Evolutionary conservation across 164 flowering plant genomes (phyloP), one percentile per base, ranked within the genome.

Genomic region (Stephania yunnanensis): DNA sequence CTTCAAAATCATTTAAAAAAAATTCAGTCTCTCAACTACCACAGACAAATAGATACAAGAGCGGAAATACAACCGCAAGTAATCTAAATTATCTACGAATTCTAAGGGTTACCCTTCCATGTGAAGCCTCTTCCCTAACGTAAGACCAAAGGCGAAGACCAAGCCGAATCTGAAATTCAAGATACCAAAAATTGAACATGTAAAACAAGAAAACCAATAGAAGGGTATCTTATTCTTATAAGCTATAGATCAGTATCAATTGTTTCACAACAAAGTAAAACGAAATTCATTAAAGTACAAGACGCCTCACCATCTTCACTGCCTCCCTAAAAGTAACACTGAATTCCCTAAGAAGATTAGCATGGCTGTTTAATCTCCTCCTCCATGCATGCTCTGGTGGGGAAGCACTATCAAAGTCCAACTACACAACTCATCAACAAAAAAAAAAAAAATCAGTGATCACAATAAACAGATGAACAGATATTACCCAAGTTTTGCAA

Each of bases 361-460:
- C 98, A 87, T 92, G 97, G 86, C 97, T 89, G 81, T 96, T 87
- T 77, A 96, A 81, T 79, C 87, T 89, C 83, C 98, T 86, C 77
- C 99, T 90, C 99, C 98, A 94, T 10, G 99, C 99, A 15, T 94
- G 93, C 76, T 81, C 72, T 20, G 98, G 99, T 52, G 99, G 99
- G 65, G 93, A 89, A 77, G 97, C 97, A 87, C 97, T 89, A 80
- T 96, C 99, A 75, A 77, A 87, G 80, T 94, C 97, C 80, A 95
- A 80, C 98, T 93, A 78, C 78, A 82, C 42, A 55, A 65, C 76
- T 10, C 15, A 80, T 10, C 69, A 7, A 69, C 36, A 10, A 52
- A 61, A 42, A n/a, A 36, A n/a, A n/a, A n/a, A n/a, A n/a, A 70
- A 20, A 73, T 71, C 30, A 73, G 67, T 48, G 69, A 66, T 36